phyloP scores from a whole-genome alignment of 2,329 filamentous ascomycete genomes.

The Colletotrichum magnum region DNA sequence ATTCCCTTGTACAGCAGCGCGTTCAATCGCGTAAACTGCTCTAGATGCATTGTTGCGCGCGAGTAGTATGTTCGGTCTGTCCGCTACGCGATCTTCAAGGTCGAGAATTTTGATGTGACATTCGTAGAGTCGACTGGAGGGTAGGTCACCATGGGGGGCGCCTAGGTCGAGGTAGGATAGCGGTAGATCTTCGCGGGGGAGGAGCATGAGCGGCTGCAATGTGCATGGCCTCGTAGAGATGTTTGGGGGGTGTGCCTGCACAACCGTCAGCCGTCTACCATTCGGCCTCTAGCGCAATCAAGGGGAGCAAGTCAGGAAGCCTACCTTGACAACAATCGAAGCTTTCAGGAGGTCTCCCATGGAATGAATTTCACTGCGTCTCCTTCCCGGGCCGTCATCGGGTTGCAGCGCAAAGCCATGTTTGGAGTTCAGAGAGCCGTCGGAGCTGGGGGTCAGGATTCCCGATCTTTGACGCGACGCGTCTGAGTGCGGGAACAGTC shows the following conservation, averaged over 20 bases:
- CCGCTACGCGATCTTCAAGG: constrained; percentile 71
- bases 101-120: constrained; percentile 75
- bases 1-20: constrained; percentile 60
- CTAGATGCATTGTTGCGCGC: constrained; percentile 70
- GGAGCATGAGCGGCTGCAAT: constrained; percentile 72
- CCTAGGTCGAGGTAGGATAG: constrained; percentile 74
- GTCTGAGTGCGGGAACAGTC: constrained; percentile 50
- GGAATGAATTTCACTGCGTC: constrained; percentile 54
- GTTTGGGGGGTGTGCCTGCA: constrained; percentile 69
- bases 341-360: constrained; percentile 67
- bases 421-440: constrained; percentile 54
- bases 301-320: constrained; percentile 30
- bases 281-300: not conserved
- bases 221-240: constrained; percentile 67
- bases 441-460: constrained; percentile 58
- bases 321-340: constrained; percentile 67
- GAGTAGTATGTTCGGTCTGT: constrained; percentile 70
- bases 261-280: constrained; percentile 45
- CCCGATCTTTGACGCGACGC: constrained; percentile 64
- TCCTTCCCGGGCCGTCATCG: constrained; percentile 51
- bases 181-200: constrained; percentile 72
- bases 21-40: constrained; percentile 75
- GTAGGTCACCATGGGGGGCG: constrained; percentile 63
- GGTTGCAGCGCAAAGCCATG: constrained; percentile 45
- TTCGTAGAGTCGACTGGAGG: constrained; percentile 70